Evolutionary conservation across 2,329 filamentous ascomycete species (phyloP).

Genomic region (Tympanopsis confertula): DNA sequence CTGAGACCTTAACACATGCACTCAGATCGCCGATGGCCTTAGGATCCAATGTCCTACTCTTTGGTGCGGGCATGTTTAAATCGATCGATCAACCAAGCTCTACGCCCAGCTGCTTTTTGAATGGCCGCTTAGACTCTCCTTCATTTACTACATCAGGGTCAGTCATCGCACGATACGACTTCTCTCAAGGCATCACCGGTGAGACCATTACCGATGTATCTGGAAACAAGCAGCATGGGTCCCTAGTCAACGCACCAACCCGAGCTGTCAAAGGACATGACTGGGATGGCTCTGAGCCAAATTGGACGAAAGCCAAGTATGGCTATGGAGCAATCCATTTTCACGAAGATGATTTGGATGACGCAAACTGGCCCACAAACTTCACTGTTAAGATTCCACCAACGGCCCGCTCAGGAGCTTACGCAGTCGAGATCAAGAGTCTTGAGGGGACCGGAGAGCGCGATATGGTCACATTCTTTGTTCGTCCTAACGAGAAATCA

Average conservation of each 20-base stretch:
- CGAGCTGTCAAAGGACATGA: slow-evolving; percentile 18
- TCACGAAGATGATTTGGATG: slow-evolving; percentile 23
- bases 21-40: background rate
- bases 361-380: slow-evolving; percentile 19
- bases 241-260: slow-evolving; percentile 18
- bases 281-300: slow-evolving; percentile 15
- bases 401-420: slow-evolving; percentile 12
- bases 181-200: slow-evolving; percentile 10
- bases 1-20: background rate
- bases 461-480: slow-evolving; percentile 20
- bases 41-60: slow-evolving; percentile 2
- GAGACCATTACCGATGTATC: slow-evolving; percentile 14
- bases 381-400: slow-evolving; percentile 13
- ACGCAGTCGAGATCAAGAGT: slow-evolving; percentile 14
- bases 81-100: background rate
- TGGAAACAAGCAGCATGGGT: slow-evolving; percentile 10
- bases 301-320: slow-evolving; percentile 18
- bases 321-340: slow-evolving; percentile 24
- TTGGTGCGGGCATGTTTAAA: slow-evolving; percentile 4
- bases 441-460: slow-evolving; percentile 4
- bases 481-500: slow-evolving; percentile 11
- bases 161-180: slow-evolving; percentile 8
- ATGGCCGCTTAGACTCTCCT: slow-evolving; percentile 9
- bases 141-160: slow-evolving; percentile 5
- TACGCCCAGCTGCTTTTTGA: slow-evolving; percentile 6